Percentiles rank a stretch among this genome's conserved stretches.
Evolutionary conservation across 768 basidiomycete species (phyloP).

Genomic region (Fomitopsis pulvina): DNA sequence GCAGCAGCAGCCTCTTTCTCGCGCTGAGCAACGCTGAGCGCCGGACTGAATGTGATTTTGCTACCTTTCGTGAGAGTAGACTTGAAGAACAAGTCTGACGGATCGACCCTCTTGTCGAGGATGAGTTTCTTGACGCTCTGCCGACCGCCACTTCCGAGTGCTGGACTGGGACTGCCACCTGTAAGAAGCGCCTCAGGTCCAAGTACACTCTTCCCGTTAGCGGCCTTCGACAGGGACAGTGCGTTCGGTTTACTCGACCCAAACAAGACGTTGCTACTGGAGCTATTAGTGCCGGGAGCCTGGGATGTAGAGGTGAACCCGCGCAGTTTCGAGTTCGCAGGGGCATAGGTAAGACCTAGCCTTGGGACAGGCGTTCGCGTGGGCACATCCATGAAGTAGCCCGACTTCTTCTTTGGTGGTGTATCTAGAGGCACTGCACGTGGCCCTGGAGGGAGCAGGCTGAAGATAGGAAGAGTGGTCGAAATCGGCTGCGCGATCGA

Average conservation of each 20-base stretch:
- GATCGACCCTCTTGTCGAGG: conserved; percentile 77
- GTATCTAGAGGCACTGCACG: conserved; percentile 55
- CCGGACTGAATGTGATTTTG: conserved; percentile 70
- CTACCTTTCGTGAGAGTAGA: conserved; percentile 17
- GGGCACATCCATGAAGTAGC: conserved; percentile 72
- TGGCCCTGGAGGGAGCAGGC: conserved; percentile 66
- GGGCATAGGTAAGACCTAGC: conserved; percentile 57
- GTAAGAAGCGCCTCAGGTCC: conserved; percentile 58
- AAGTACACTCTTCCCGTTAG: conserved; percentile 31
- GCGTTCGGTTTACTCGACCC: conserved; percentile 49
- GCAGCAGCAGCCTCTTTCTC: conserved; percentile 51
- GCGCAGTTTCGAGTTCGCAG: conserved; percentile 58
- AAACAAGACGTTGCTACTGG: conserved; percentile 36
- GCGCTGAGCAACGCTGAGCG: conserved; percentile 65
- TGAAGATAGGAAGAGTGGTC: conserved; percentile 65
- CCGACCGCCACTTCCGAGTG: conserved; percentile 60
- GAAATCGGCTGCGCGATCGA: conserved; percentile 86
- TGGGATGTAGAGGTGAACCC: conserved; percentile 53
- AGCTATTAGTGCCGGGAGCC: conserved; percentile 31
- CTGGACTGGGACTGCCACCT: conserved; percentile 49
- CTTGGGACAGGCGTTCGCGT: conserved; percentile 66
- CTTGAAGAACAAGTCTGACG: conserved; percentile 54
- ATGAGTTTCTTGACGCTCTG: conserved; percentile 93
- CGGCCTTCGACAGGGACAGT: conserved; percentile 42
- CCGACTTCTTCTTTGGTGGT: conserved; percentile 67